phyloP scores from a whole-genome alignment of 768 basidiomycete species.

The Rhodotorula kratochvilovae region DNA sequence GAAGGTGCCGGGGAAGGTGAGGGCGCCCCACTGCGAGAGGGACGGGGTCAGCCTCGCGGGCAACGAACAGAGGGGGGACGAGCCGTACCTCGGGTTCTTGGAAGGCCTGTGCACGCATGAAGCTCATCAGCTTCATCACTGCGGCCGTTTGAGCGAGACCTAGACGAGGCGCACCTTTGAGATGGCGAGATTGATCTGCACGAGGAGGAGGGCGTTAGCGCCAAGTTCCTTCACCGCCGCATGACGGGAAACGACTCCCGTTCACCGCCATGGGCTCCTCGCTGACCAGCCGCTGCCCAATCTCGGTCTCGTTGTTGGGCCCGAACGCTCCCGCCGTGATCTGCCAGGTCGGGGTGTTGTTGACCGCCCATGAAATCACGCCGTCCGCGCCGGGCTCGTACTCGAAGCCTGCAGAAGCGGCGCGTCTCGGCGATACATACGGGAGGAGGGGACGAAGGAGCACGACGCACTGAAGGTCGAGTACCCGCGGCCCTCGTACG shows the following conservation, averaged over 20 bases:
- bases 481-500: slow-evolving; percentile 33
- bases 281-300: slow-evolving; percentile 65
- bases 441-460: neutral
- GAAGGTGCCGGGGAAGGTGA: slow-evolving; percentile 64
- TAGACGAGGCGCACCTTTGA: slow-evolving; percentile 55
- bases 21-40: slow-evolving; percentile 50
- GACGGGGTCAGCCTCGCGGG: neutral
- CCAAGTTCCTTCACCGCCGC: no score
- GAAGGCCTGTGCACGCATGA: neutral
- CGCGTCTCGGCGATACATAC: slow-evolving; percentile 33
- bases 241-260: neutral
- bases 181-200: slow-evolving; percentile 57
- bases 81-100: slow-evolving; percentile 50
- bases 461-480: slow-evolving; percentile 23
- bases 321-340: slow-evolving; percentile 62
- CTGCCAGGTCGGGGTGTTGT: slow-evolving; percentile 66
- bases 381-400: slow-evolving; percentile 52
- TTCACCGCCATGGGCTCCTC: slow-evolving; percentile 81
- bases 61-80: neutral
- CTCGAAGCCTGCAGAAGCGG: slow-evolving; percentile 38
- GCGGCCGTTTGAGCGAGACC: neutral
- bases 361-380: slow-evolving; percentile 76
- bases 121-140: neutral
- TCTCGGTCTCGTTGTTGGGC: slow-evolving; percentile 57
- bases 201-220: no score